phyloP scores from a whole-genome alignment of 306 rosid genomes.

The Lotus japonicus region DNA sequence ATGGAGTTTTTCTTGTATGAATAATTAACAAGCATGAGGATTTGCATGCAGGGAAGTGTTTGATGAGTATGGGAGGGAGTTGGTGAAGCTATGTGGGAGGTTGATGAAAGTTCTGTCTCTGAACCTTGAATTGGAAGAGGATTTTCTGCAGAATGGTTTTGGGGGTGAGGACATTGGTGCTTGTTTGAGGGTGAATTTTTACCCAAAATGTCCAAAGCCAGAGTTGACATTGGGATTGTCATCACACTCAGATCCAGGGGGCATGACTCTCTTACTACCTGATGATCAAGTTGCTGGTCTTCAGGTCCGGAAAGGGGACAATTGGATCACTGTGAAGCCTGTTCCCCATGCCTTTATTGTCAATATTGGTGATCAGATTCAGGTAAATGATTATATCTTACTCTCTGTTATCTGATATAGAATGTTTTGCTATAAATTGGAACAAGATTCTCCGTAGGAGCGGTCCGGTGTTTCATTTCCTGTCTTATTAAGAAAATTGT shows the following conservation, averaged over 20 bases:
- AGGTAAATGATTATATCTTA: slow-evolving; percentile 33
- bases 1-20: no score
- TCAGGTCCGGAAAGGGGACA: slow-evolving; percentile 53
- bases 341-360: slow-evolving; percentile 69
- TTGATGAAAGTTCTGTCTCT: slow-evolving; percentile 52
- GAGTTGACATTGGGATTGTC: slow-evolving; percentile 76
- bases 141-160: slow-evolving; percentile 44
- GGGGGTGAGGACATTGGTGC: slow-evolving; percentile 83
- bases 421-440: slow-evolving; percentile 26
- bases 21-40: no score
- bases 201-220: slow-evolving; percentile 76
- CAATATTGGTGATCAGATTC: slow-evolving; percentile 90
- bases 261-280: slow-evolving; percentile 63
- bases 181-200: slow-evolving; percentile 72
- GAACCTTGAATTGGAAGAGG: slow-evolving; percentile 58
- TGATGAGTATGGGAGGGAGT: slow-evolving; percentile 79
- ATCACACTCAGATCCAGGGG: slow-evolving; percentile 89
- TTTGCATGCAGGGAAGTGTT: slow-evolving; percentile 50
- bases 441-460: no score
- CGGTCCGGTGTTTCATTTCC: no score
- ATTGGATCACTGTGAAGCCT: slow-evolving; percentile 86
- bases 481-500: no score
- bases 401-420: not conserved
- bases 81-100: slow-evolving; percentile 64
- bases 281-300: slow-evolving; percentile 66